Percentiles rank a stretch among this genome's conserved stretches.
Conservation (phyloP, 495 filamentous ascomycete species). For the Eremomyces bilateralis region DNA sequence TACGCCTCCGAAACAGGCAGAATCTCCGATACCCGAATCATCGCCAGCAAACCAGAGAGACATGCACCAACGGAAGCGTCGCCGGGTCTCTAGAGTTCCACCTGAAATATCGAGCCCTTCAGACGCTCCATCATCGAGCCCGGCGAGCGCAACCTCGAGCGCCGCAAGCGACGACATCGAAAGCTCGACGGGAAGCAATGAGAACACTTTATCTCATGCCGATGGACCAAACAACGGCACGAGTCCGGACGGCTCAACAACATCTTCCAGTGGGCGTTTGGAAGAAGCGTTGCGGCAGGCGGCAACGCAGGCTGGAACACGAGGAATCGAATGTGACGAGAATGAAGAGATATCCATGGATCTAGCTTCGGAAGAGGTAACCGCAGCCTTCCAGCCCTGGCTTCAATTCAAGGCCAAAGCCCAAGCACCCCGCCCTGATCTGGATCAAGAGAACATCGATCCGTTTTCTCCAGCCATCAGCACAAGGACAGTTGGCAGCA, state of each 20-base stretch:
- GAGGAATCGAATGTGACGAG: constrained; percentile 36
- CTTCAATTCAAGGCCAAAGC: constrained; percentile 16
- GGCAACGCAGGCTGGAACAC: constrained; percentile 46
- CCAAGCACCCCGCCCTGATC: constrained; percentile 4
- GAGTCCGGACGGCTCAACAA: constrained; percentile 10
- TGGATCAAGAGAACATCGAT: constrained; percentile 40
- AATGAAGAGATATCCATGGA: constrained; percentile 44
- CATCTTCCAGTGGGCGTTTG: constrained; percentile 41
- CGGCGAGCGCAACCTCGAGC: constrained; percentile 42
- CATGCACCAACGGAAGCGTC: constrained; percentile 40
- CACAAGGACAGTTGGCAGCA: neutral
- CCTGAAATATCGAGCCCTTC: constrained; percentile 39
- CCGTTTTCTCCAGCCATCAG: constrained; percentile 20
- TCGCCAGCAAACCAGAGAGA: constrained; percentile 52
- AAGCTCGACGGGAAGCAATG: constrained; percentile 9
- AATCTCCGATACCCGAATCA: constrained; percentile 31
- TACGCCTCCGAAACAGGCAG: constrained; percentile 36
- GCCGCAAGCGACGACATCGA: constrained; percentile 9
- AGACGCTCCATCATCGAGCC: constrained; percentile 49
- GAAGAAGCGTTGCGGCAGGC: constrained; percentile 62
- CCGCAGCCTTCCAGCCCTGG: constrained; percentile 51
- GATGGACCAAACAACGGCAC: constrained; percentile 7
- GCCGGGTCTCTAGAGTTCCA: constrained; percentile 33
- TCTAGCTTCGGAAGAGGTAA: constrained; percentile 63
- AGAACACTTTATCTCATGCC: constrained; percentile 11